Evolutionary conservation across 1,284 basidiomycete species (phyloP).

Genomic region (Pyrrhoderma lamaoense): DNA sequence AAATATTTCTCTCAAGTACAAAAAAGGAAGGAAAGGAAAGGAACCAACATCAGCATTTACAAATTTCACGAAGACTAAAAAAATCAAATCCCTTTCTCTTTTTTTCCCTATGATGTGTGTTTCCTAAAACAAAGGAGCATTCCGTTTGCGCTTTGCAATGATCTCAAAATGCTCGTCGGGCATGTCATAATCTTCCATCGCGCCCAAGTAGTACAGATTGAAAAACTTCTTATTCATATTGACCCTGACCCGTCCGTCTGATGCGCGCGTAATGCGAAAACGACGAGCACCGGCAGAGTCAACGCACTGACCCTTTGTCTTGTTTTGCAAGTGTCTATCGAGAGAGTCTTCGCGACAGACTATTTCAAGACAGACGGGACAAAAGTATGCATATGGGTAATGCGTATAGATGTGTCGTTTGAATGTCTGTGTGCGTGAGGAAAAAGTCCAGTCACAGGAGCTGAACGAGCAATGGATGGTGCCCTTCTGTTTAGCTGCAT

Average conservation of each 20-base stretch:
- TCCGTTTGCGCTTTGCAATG: constrained; percentile 1
- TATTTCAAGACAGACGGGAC: constrained; percentile 5
- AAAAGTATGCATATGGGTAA: constrained; percentile 10
- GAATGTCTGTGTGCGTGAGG: not conserved
- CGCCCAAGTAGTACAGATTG: constrained; percentile 13
- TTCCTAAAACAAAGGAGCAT: constrained; percentile 1
- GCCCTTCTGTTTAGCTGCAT: too few relatives aligned
- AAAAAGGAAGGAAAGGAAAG: too few relatives aligned
- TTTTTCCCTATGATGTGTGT: not conserved
- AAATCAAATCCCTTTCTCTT: not conserved
- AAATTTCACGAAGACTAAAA: not conserved
- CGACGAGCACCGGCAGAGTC: not conserved
- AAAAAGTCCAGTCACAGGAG: not conserved
- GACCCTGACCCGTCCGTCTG: not conserved
- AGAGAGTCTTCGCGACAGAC: constrained; percentile 6
- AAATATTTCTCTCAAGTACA: too few relatives aligned
- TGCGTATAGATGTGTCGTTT: constrained; percentile 8
- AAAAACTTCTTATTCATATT: not conserved
- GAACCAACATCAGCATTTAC: too few relatives aligned
- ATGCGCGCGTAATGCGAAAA: not conserved
- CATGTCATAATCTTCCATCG: constrained; percentile 10
- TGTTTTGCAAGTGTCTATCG: constrained; percentile 1
- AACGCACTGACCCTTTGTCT: not conserved
- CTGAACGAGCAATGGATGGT: not conserved
- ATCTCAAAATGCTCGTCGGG: constrained; percentile 8